phyloP scores from a whole-genome alignment of 441 rosid genomes.

The Pelargonium hybrid region DNA sequence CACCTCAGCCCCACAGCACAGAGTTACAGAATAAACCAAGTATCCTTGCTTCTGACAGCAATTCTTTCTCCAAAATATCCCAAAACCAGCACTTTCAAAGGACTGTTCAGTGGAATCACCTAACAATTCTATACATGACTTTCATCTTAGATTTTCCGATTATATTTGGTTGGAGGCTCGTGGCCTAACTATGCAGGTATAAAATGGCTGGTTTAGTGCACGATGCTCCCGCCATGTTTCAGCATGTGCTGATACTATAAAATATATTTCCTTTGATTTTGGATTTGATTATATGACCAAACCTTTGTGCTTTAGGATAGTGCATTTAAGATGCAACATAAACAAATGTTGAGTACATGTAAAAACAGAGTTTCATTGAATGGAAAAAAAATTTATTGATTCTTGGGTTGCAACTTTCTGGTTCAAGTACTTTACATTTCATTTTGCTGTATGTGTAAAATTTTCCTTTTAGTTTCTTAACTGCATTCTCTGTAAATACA shows the following conservation, averaged over 20 bases:
- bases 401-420: not conserved
- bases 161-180: not conserved
- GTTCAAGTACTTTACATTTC: not conserved
- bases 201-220: too few species aligned
- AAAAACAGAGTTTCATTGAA: not conserved
- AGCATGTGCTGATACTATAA: not conserved
- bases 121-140: not conserved
- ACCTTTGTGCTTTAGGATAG: not conserved
- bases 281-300: not conserved
- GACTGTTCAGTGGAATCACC: not conserved
- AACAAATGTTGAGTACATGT: not conserved
- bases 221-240: too few species aligned
- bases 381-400: not conserved
- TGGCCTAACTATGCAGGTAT: not conserved
- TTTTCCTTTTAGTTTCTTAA: not conserved
- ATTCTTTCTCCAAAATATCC: conserved; percentile 2
- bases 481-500: not conserved
- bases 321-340: not conserved
- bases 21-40: not conserved
- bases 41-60: not conserved
- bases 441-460: not conserved
- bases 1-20: conserved; percentile 23
- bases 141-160: not conserved
- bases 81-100: not conserved
- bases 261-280: not conserved